phyloP scores from a whole-genome alignment of 2,329 filamentous ascomycete species.

The Aspergillus persii region DNA sequence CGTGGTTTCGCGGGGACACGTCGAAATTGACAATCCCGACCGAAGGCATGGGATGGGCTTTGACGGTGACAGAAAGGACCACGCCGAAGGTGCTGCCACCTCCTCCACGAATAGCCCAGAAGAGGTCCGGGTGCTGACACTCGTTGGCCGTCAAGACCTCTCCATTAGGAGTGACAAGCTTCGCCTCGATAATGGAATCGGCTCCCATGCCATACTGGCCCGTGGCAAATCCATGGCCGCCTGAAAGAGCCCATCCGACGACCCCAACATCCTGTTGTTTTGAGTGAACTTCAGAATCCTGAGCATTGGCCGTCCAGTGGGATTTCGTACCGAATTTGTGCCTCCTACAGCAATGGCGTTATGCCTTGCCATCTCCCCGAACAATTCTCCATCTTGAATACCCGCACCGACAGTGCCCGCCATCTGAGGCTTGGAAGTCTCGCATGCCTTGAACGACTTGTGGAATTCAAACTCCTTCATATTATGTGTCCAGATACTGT shows the following conservation, averaged over 20 bases:
- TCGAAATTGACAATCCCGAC: background rate
- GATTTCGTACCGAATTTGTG: background rate
- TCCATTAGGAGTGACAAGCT: conserved; percentile 47
- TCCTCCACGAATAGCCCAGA: conserved; percentile 20
- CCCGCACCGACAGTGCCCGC: conserved; percentile 9
- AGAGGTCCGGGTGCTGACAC: conserved; percentile 19
- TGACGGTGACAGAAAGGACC: conserved; percentile 16
- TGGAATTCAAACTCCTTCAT: conserved; percentile 35
- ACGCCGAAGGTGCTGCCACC: conserved; percentile 20
- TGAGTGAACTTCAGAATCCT: no score
- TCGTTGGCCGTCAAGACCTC: conserved; percentile 15
- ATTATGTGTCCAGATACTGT: conserved; percentile 45
- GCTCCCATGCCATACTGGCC: conserved; percentile 51
- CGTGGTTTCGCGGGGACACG: conserved; percentile 3
- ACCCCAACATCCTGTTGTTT: conserved; percentile 4
- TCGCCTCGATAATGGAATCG: conserved; percentile 49
- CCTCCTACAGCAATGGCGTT: conserved; percentile 7
- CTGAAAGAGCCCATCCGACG: conserved; percentile 45
- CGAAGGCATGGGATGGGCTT: conserved; percentile 20
- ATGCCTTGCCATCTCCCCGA: conserved; percentile 1
- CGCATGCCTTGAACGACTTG: conserved; percentile 17
- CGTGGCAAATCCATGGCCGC: conserved; percentile 55
- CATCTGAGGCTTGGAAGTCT: background rate
- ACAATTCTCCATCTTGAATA: conserved; percentile 9
- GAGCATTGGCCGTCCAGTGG: no score